Evolutionary conservation across 768 basidiomycete species (phyloP).

Genomic region (Russula ochroleuca): DNA sequence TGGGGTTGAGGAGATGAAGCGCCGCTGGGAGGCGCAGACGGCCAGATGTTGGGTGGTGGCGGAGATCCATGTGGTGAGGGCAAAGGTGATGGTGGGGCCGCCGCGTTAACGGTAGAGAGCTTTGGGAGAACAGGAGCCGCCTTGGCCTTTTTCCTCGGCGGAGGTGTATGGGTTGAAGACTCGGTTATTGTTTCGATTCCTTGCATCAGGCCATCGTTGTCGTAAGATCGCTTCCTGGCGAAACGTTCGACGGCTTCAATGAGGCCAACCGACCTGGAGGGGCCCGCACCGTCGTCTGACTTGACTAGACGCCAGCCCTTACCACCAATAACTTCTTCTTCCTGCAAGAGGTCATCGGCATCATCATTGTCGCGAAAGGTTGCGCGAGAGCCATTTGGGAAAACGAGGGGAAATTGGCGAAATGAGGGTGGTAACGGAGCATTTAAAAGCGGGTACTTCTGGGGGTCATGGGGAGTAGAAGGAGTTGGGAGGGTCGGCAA

Average conservation of each 20-base stretch:
- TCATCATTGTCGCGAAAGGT: constrained; percentile 67
- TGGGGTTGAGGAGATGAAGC: constrained; percentile 61
- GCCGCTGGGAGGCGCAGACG: constrained; percentile 76
- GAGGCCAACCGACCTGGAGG: constrained; percentile 55
- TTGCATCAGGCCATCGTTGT: constrained; percentile 61
- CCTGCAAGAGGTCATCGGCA: constrained; percentile 63
- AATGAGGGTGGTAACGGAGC: constrained; percentile 70
- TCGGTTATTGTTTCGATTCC: constrained; percentile 60
- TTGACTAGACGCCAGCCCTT: constrained; percentile 73
- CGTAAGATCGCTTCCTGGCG: constrained; percentile 55
- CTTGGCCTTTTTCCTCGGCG: constrained; percentile 74
- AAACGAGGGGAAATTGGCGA: constrained; percentile 70
- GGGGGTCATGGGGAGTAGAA: constrained; percentile 67
- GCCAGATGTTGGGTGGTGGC: constrained; percentile 70
- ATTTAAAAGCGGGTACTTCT: constrained; percentile 73
- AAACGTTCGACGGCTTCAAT: constrained; percentile 81
- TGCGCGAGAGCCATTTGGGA: constrained; percentile 76
- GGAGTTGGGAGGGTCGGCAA: constrained; percentile 71
- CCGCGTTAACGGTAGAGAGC: constrained; percentile 57
- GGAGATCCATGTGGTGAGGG: constrained; percentile 86
- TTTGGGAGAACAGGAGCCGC: constrained; percentile 55
- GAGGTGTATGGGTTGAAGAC: constrained; percentile 44
- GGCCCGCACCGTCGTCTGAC: constrained; percentile 53
- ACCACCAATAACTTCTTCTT: constrained; percentile 61
- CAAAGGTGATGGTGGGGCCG: constrained; percentile 78